Conservation (phyloP, 2,329 filamentous ascomycete species). For the Sporothrix pallida region DNA sequence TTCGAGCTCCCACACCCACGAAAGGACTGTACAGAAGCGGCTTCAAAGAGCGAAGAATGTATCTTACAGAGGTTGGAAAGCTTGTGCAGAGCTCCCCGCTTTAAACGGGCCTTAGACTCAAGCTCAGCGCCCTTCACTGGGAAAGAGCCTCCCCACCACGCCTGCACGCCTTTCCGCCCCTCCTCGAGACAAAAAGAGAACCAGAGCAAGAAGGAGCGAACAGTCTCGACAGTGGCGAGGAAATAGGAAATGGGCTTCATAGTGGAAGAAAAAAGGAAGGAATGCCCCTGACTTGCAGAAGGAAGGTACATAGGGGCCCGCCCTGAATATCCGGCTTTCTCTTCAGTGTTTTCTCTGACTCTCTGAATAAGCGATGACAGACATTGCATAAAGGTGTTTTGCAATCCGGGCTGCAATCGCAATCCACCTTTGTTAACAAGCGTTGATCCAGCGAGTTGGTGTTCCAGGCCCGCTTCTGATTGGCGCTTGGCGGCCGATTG, state of each 20-base stretch:
- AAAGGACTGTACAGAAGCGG: too few relatives aligned
- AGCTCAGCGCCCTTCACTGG: neutral
- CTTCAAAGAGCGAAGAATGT: neutral
- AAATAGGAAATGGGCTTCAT: neutral
- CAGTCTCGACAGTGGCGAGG: neutral
- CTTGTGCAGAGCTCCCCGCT: neutral
- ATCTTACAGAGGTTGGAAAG: neutral
- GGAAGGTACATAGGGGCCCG: neutral
- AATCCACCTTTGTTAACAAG: neutral
- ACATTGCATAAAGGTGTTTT: neutral
- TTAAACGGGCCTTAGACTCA: neutral
- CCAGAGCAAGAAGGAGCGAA: neutral
- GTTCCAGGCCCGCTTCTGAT: neutral
- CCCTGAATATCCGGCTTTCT: neutral
- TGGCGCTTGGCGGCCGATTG: conserved; percentile 16
- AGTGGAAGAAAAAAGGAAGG: neutral
- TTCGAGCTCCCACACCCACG: too few relatives aligned
- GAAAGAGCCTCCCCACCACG: conserved; percentile 14
- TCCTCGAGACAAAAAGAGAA: neutral
- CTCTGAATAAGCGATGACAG: conserved; percentile 36
- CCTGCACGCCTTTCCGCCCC: conserved; percentile 5
- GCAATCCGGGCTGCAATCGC: neutral
- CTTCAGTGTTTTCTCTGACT: neutral
- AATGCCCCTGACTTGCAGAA: neutral
- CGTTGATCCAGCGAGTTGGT: conserved; percentile 4